Evolutionary conservation across 2,329 filamentous ascomycete genomes (phyloP), one percentile per base, ranked within the genome.

Genomic region (Eurotiales sp.): DNA sequence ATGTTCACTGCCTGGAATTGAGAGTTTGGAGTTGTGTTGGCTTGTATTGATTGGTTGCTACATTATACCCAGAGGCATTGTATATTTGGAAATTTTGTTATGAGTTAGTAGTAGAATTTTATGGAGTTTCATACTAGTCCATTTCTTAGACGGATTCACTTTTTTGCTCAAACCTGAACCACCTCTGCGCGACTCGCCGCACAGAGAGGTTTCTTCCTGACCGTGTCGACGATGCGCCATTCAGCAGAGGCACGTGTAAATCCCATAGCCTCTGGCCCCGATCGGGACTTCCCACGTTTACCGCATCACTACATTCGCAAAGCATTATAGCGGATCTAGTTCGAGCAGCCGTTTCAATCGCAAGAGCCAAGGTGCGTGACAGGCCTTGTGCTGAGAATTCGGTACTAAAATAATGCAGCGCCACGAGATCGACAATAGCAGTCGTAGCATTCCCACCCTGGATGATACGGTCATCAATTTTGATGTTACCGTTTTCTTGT

Each of bases 231-330:
- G 36, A 40, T 36, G 46, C n/a, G 11, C 79, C 80, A 56, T 78
- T 85, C 48, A 90, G 67, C 37, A 90, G 67, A 8, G 86, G 85
- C 6, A 87, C 68, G 49, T 74, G 66, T 55, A 82, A 77, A 30
- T 72, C 67, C 64, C 64, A 84, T 49, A 59, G 63, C 61, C 27
- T 69, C 63, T 57, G 50, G 32, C 65, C 66, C 56, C 54, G 56
- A 5, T 67, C 61, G 12, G 56, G 59, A 29, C 66, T 66, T 4
- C 56, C 52, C 45, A 61, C 58, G 40, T 65, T 58, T 36, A 61
- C 55, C 19, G 59, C 57, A 55, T 70, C 64, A 46, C 56, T 59
- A 53, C 72, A 72, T 63, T 76, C 73, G 42, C 67, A 72, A 14
- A 77, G 59, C 27, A 68, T 46, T 36, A 77, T 57, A 37, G 65